These are phyloP conservation scores for Aspergillus saccharolyticus DNA, from an alignment of 495 filamentous ascomycete species.

Conservation along the genomic window DNA sequence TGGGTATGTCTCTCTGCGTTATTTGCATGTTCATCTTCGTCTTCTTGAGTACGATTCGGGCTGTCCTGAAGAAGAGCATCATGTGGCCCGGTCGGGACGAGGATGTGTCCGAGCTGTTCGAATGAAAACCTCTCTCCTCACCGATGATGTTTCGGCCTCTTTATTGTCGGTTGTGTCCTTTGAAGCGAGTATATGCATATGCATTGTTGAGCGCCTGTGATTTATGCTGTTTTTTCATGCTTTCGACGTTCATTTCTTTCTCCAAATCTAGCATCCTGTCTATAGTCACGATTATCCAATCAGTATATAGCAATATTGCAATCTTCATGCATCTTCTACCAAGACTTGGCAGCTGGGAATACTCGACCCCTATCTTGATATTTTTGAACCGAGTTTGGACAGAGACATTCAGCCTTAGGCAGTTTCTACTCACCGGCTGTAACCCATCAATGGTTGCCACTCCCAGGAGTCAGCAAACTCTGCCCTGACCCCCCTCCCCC, in stretches of 20 bases:
- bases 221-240: neutral
- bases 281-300: neutral
- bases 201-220: neutral
- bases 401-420: neutral
- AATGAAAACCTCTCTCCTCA: neutral
- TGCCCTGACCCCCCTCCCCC: neutral
- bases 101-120: constrained; percentile 37
- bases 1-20: constrained; percentile 46
- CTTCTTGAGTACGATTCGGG: constrained; percentile 46
- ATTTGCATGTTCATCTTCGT: constrained; percentile 56
- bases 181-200: neutral
- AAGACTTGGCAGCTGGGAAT: neutral
- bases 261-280: neutral
- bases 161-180: neutral
- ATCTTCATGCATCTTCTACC: neutral
- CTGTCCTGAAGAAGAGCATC: constrained; percentile 50
- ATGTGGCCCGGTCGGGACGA: constrained; percentile 61
- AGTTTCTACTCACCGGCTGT: neutral
- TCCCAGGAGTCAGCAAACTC: neutral
- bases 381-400: no score
- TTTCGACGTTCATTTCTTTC: neutral
- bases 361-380: neutral
- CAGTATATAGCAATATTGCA: neutral
- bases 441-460: neutral
- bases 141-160: no score